Percentiles rank a stretch among this genome's conserved stretches.
phyloP scores from a whole-genome alignment of 2,329 filamentous ascomycete genomes.

The Botryotinia narcissicola region DNA sequence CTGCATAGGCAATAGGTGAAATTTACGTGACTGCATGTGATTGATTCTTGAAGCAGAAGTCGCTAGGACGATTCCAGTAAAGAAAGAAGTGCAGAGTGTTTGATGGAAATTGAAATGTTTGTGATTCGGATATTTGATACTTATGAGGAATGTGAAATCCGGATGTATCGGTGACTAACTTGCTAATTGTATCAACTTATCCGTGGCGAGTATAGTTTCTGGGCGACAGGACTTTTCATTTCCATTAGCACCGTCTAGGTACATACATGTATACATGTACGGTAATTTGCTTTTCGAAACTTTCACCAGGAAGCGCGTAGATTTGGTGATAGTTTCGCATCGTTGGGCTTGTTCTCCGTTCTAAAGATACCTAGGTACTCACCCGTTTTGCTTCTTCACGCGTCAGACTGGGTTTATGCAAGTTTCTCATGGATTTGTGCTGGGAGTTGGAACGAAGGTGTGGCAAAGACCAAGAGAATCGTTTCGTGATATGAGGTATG shows the following conservation, averaged over 20 bases:
- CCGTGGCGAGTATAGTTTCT: not conserved
- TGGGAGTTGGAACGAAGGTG: not conserved
- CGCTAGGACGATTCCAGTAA: slow-evolving; percentile 2
- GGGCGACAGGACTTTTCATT: not conserved
- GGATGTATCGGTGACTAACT: not conserved
- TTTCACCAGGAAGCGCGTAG: not conserved
- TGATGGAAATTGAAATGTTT: slow-evolving; percentile 13
- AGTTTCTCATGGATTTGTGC: not conserved
- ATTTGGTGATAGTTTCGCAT: slow-evolving; percentile 9
- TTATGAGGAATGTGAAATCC: not conserved
- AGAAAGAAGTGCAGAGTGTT: not conserved
- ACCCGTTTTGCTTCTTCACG: not conserved
- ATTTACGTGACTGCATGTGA: slow-evolving; percentile 7
- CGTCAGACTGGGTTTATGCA: slow-evolving; percentile 2
- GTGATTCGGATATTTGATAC: slow-evolving; percentile 13
- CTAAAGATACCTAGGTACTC: not conserved
- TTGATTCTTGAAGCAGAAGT: not conserved
- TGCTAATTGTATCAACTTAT: not conserved
- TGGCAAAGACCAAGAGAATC: slow-evolving; percentile 5
- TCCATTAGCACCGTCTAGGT: not conserved
- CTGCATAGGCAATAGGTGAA: not conserved
- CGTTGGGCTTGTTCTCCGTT: not conserved
- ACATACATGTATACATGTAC: not conserved
- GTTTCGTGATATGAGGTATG: slow-evolving; percentile 7
- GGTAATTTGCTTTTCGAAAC: not conserved